A percentile compares a stretch with the other conserved stretches of the same genome.
Conservation (phyloP, 371 early-diverging fungal genomes). For the Dinochytrium kinnereticum region DNA sequence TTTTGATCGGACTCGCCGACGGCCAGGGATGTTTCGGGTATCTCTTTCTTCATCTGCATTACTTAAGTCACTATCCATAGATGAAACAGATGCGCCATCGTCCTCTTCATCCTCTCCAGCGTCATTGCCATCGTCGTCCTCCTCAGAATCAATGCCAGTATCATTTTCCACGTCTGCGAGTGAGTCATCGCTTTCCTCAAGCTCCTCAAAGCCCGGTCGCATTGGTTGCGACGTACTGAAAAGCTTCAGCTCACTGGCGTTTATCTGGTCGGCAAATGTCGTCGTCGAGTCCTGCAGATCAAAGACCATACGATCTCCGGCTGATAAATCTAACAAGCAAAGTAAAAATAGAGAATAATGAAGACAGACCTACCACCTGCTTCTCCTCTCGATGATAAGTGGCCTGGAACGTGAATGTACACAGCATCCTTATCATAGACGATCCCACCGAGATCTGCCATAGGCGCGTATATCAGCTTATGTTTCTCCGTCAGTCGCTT, state of each 20-base stretch:
- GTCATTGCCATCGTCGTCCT: conserved; percentile 35
- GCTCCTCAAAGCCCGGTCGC: conserved; percentile 32
- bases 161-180: conserved; percentile 52
- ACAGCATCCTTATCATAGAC: conserved; percentile 98
- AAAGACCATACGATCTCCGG: conserved; percentile 91
- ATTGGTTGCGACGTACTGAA: conserved; percentile 81
- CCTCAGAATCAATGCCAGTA: conserved; percentile 31
- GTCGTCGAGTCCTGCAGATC: conserved; percentile 83
- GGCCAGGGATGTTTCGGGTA: conserved; percentile 43
- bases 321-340: conserved; percentile 2
- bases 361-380: conserved; percentile 42
- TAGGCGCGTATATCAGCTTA: conserved; percentile 97
- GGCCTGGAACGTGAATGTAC: conserved; percentile 93
- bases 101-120: conserved; percentile 49
- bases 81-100: conserved; percentile 39
- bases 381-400: conserved; percentile 71
- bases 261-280: conserved; percentile 80
- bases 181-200: too few relatives aligned
- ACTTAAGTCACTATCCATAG: conserved; percentile 20
- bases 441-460: conserved; percentile 97
- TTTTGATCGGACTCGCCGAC: conserved; percentile 22
- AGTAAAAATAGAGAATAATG: too few relatives aligned
- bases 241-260: conserved; percentile 77
- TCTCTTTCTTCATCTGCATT: conserved; percentile 54
- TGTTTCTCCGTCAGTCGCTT: conserved; percentile 89